phyloP scores from a whole-genome alignment of 2,329 filamentous ascomycete genomes.

The Xylaria sp. region DNA sequence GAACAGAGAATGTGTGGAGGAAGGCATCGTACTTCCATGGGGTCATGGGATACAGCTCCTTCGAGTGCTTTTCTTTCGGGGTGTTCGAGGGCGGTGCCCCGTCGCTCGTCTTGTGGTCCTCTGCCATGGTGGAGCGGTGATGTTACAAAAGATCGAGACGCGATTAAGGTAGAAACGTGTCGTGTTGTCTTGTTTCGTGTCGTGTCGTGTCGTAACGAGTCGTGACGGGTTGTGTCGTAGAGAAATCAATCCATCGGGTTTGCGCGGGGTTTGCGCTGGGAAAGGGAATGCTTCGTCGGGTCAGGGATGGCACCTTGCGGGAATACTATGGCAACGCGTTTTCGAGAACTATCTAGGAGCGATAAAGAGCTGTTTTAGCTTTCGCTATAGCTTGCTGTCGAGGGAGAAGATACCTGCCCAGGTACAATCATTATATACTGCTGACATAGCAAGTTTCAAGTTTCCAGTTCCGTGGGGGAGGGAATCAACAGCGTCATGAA shows the following conservation, averaged over 20 bases:
- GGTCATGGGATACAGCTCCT: constrained; percentile 75
- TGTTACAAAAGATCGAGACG: constrained; percentile 3
- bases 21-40: constrained; percentile 81
- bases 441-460: constrained; percentile 7
- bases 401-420: not conserved
- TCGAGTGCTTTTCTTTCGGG: constrained; percentile 46
- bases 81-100: constrained; percentile 33
- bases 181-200: not conserved
- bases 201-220: not conserved
- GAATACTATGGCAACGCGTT: not conserved
- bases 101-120: constrained; percentile 36
- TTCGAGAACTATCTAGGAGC: not conserved
- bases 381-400: not conserved
- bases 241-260: constrained; percentile 19
- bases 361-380: not conserved
- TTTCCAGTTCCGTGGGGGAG: constrained; percentile 19
- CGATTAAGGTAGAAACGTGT: not conserved
- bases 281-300: not conserved
- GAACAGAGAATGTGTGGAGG: constrained; percentile 79
- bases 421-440: too few relatives aligned
- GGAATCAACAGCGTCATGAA: constrained; percentile 33
- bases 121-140: constrained; percentile 37
- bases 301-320: not conserved
- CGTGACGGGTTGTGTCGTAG: not conserved
- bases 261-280: constrained; percentile 17